phyloP scores from a whole-genome alignment of 768 basidiomycete species.

The Terana coerulea region DNA sequence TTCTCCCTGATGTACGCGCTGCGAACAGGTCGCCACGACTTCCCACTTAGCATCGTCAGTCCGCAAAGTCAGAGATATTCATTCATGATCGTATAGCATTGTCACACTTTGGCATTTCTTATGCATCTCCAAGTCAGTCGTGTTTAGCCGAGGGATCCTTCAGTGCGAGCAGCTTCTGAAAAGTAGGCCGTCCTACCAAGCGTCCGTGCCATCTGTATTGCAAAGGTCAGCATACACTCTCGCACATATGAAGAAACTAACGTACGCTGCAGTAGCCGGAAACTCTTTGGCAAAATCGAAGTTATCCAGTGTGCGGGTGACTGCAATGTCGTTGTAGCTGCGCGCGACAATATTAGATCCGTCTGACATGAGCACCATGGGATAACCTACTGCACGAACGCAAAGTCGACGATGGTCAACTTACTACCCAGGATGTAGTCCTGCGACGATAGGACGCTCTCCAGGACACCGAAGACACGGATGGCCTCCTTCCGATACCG shows the following conservation, averaged over 20 bases:
- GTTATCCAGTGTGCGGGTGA: background rate
- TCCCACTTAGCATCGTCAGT: no score
- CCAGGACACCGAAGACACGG: conserved; percentile 19
- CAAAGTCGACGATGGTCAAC: conserved; percentile 16
- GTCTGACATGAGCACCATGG: background rate
- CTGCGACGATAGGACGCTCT: conserved; percentile 16
- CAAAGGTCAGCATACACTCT: background rate
- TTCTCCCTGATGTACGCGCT: no score
- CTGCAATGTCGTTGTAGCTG: conserved; percentile 10
- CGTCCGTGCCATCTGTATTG: no score
- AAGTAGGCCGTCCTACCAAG: no score
- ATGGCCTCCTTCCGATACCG: conserved; percentile 18
- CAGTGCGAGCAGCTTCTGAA: no score
- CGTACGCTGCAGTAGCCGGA: conserved; percentile 13
- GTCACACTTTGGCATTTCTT: no score
- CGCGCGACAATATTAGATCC: background rate
- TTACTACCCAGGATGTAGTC: conserved; percentile 15
- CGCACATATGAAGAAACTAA: background rate
- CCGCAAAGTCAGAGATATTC: no score
- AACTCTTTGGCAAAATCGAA: conserved; percentile 12
- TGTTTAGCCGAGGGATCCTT: no score
- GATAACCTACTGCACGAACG: conserved; percentile 15
- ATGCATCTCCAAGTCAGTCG: no score
- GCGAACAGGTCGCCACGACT: no score
- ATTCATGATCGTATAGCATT: no score